phyloP scores from a whole-genome alignment of 805 yeast species.

The Zygosaccharomyces rouxii region DNA sequence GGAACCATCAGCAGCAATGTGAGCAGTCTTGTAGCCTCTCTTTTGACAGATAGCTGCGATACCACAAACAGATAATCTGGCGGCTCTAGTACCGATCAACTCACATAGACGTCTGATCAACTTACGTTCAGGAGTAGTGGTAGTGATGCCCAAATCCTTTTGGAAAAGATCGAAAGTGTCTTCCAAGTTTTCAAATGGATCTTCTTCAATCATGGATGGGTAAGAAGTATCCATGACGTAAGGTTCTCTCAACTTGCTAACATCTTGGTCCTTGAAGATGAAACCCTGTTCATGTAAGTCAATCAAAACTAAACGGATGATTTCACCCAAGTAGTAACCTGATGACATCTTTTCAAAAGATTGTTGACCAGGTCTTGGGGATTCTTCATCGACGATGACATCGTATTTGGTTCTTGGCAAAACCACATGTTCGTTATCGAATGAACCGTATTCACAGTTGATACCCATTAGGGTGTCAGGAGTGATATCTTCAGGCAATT shows the following conservation, averaged over 20 bases:
- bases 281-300: constrained; percentile 64
- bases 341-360: constrained; percentile 95
- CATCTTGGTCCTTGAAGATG: constrained; percentile 67
- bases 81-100: constrained; percentile 85
- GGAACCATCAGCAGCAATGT: constrained; percentile 97
- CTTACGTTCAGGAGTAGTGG: constrained; percentile 75
- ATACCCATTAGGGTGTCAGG: constrained; percentile 80
- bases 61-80: constrained; percentile 90
- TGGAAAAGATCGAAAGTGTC: constrained; percentile 68
- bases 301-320: constrained; percentile 71
- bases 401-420: constrained; percentile 92
- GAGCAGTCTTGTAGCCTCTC: constrained; percentile 70
- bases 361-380: constrained; percentile 97
- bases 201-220: constrained; percentile 84
- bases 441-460: constrained; percentile 97
- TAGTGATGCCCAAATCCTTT: constrained; percentile 52
- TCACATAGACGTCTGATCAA: constrained; percentile 79
- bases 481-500: constrained; percentile 57
- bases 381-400: constrained; percentile 68
- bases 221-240: constrained; percentile 85
- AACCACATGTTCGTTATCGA: constrained; percentile 79
- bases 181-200: constrained; percentile 76
- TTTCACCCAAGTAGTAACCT: constrained; percentile 93
- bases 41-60: constrained; percentile 90
- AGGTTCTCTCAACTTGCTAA: constrained; percentile 53